Evolutionary conservation across 441 rosid genomes (phyloP).

Genomic region (Erodium texanum): DNA sequence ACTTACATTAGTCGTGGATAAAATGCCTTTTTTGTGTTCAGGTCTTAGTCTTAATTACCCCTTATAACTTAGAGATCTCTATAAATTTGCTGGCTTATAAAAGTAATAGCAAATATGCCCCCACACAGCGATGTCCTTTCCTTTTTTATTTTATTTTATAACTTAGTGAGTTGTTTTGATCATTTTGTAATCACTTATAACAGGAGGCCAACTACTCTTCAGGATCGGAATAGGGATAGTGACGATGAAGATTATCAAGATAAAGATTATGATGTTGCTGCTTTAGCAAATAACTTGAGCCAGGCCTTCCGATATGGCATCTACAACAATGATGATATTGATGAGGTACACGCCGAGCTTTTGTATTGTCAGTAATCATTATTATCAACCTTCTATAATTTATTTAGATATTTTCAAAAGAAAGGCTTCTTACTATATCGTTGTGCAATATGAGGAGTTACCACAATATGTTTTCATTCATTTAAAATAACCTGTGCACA

Average conservation of each 20-base stretch:
- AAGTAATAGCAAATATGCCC: no score
- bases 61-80: no score
- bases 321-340: constrained; percentile 64
- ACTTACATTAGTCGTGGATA: no score
- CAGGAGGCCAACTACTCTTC: constrained; percentile 91
- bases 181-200: constrained; percentile 18
- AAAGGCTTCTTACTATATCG: no score
- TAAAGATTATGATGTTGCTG: constrained; percentile 93
- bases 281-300: constrained; percentile 84
- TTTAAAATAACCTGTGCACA: not conserved
- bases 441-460: no score
- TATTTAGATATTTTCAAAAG: not conserved
- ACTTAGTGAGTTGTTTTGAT: no score
- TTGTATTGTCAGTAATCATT: not conserved
- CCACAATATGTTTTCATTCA: no score
- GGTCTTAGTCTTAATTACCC: no score
- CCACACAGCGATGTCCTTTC: no score
- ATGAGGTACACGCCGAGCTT: constrained; percentile 47
- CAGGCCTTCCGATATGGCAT: constrained; percentile 87
- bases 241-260: constrained; percentile 95
- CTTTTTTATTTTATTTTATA: no score
- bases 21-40: no score
- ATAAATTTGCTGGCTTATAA: no score
- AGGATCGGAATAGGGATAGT: constrained; percentile 78
- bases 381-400: not conserved